These are phyloP conservation scores for Dalbergia cultrata DNA, from an alignment of 306 rosid species.

Conservation along the genomic window DNA sequence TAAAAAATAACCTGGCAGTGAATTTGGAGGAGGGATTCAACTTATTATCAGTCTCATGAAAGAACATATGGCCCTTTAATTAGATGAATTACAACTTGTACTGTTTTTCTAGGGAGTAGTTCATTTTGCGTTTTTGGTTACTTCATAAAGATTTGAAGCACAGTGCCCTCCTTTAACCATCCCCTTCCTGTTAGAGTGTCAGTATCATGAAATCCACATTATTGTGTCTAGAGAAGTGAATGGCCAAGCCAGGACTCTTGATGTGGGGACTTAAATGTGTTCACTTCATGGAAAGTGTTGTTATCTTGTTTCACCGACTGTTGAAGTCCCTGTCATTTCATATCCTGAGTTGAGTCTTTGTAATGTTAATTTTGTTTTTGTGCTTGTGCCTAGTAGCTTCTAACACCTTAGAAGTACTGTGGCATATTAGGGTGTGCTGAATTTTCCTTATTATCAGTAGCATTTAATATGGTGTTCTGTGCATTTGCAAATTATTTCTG, in stretches of 20 bases:
- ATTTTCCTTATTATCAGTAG: background rate
- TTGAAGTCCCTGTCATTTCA: background rate
- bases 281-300: background rate
- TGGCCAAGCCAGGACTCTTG: background rate
- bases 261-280: background rate
- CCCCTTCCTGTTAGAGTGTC: background rate
- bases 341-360: background rate
- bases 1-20: slow-evolving; percentile 1
- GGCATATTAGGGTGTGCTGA: background rate
- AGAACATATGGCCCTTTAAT: slow-evolving; percentile 6
- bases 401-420: background rate
- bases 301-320: background rate
- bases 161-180: background rate
- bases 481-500: slow-evolving; percentile 3
- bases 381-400: background rate
- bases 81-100: background rate
- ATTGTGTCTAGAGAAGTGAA: background rate
- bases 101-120: background rate
- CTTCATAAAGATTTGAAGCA: background rate
- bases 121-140: background rate
- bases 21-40: background rate
- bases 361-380: background rate
- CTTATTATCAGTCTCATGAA: background rate
- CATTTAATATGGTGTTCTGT: background rate
- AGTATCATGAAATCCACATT: background rate